These are phyloP conservation scores for Physcomitrellopsis africana DNA, from an alignment of 225 moss, liverwort and hornwort genomes.

Conservation along the genomic window DNA sequence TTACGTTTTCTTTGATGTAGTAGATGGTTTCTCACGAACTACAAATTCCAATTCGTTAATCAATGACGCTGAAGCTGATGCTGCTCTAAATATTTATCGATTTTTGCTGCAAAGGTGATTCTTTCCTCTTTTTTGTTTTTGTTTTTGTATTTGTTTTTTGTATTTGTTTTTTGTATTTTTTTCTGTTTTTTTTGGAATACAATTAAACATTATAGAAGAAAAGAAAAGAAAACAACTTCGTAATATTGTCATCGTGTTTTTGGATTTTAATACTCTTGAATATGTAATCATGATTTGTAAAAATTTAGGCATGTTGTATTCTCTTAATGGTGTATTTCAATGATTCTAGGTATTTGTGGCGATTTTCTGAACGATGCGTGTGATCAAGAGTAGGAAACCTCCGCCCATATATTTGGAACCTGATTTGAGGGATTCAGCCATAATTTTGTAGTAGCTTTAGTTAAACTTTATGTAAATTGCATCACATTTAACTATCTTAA, in stretches of 20 bases:
- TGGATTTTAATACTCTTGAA: slow-evolving; percentile 2
- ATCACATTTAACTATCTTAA: slow-evolving; percentile 4
- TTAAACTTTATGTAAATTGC: background rate
- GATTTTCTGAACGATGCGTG: too few relatives aligned
- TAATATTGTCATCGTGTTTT: background rate
- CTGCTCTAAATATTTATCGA: slow-evolving; percentile 67
- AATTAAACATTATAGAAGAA: too few relatives aligned
- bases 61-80: slow-evolving; percentile 85
- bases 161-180: too few relatives aligned
- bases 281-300: background rate
- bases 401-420: too few relatives aligned
- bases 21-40: slow-evolving; percentile 72
- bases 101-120: slow-evolving; percentile 65
- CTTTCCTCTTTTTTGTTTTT: background rate
- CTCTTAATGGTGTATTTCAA: too few relatives aligned
- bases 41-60: slow-evolving; percentile 72
- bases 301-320: too few relatives aligned
- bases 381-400: too few relatives aligned
- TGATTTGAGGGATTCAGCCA: too few relatives aligned
- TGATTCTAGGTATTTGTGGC: too few relatives aligned
- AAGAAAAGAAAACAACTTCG: background rate
- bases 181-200: too few relatives aligned
- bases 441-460: too few relatives aligned
- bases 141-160: too few relatives aligned
- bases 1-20: slow-evolving; percentile 87